phyloP scores from a whole-genome alignment of 2,329 filamentous ascomycete species.

The Daldinia eschscholtzii region DNA sequence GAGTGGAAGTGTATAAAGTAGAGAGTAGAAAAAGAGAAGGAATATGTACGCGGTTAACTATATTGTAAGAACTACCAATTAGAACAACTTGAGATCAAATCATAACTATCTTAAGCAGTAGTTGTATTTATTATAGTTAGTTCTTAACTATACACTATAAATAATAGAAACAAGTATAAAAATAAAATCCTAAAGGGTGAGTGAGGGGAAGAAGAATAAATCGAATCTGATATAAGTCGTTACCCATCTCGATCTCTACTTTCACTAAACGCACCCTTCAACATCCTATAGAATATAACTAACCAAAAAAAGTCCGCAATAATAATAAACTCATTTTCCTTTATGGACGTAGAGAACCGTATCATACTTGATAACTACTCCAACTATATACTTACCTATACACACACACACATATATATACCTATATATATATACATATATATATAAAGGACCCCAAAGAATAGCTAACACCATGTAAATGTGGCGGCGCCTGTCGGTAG shows the following conservation, averaged over 20 bases:
- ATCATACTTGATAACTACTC: neutral
- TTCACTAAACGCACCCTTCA: conserved; percentile 19
- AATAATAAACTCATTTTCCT: neutral
- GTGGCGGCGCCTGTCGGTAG: conserved; percentile 4
- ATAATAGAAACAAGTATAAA: neutral
- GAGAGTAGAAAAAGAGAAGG: neutral
- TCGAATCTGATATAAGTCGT: conserved; percentile 13
- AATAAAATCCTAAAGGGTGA: conserved; percentile 1
- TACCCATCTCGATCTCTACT: conserved; percentile 7
- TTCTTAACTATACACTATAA: neutral
- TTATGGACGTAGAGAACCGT: neutral
- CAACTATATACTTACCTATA: too few relatives aligned
- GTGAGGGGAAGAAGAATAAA: conserved; percentile 4
- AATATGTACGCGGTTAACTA: too few relatives aligned
- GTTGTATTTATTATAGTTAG: neutral
- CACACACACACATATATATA: too few relatives aligned
- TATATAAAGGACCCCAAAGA: neutral
- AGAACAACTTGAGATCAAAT: too few relatives aligned
- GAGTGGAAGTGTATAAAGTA: too few relatives aligned
- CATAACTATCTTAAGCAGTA: too few relatives aligned
- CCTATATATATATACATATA: too few relatives aligned
- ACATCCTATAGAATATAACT: conserved; percentile 10
- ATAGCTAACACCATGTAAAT: neutral
- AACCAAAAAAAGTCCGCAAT: neutral
- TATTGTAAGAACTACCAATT: too few relatives aligned